Evolutionary conservation across 352 stramenopile genomes (phyloP).

Genomic region (Elongisporangium prolatum): DNA sequence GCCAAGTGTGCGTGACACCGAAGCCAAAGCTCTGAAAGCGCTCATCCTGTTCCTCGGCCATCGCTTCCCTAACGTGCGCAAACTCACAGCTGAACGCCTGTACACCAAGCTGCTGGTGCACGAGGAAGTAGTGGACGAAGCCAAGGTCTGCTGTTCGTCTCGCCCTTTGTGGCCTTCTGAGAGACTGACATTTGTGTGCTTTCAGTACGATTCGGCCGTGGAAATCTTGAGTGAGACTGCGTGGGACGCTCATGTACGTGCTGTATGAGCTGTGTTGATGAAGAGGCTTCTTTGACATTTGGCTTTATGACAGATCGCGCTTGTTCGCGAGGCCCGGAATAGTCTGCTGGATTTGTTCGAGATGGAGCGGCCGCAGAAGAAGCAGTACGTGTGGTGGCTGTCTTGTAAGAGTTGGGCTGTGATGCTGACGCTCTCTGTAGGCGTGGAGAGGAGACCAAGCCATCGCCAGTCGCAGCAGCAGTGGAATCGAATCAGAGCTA

Average conservation of each 20-base stretch:
- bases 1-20: slow-evolving; percentile 49
- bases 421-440: neutral
- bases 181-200: slow-evolving; percentile 4
- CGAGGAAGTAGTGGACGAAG: slow-evolving; percentile 60
- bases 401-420: neutral
- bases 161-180: neutral
- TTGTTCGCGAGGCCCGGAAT: slow-evolving; percentile 48
- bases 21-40: slow-evolving; percentile 55
- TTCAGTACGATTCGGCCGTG: slow-evolving; percentile 64
- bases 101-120: slow-evolving; percentile 79
- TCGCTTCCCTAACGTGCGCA: slow-evolving; percentile 83
- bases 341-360: slow-evolving; percentile 57
- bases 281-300: neutral
- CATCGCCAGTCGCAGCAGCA: neutral
- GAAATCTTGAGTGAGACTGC: slow-evolving; percentile 75
- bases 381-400: slow-evolving; percentile 30
- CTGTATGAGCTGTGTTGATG: neutral
- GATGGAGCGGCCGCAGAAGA: slow-evolving; percentile 58
- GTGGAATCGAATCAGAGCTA: slow-evolving; percentile 26
- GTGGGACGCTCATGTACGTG: slow-evolving; percentile 72
- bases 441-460: neutral
- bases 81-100: slow-evolving; percentile 74
- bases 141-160: slow-evolving; percentile 32
- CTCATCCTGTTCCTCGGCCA: slow-evolving; percentile 77
- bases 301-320: slow-evolving; percentile 29